Percentiles rank a stretch among this genome's conserved stretches.
Evolutionary conservation across 768 basidiomycete species (phyloP).

Genomic region (Hygrophoropsis aurantiaca): DNA sequence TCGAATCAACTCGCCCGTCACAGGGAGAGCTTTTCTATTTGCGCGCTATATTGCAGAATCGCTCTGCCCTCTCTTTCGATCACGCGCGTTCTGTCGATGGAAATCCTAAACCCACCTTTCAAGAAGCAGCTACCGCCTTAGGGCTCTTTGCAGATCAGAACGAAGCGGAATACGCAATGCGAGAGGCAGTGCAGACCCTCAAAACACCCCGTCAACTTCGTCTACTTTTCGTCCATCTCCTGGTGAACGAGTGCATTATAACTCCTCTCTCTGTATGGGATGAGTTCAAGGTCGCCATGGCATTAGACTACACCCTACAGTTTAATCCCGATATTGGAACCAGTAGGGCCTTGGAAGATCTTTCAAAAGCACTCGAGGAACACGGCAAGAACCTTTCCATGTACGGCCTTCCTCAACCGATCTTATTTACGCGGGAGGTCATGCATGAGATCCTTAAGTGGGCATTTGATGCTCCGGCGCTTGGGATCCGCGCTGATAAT

Average conservation of each 20-base stretch:
- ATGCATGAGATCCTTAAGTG: slow-evolving; percentile 25
- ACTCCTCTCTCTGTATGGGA: slow-evolving; percentile 27
- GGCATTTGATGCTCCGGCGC: slow-evolving; percentile 6
- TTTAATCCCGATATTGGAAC: slow-evolving; percentile 6
- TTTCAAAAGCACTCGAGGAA: slow-evolving; percentile 20
- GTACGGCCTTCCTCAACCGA: slow-evolving; percentile 31
- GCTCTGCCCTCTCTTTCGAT: slow-evolving; percentile 14
- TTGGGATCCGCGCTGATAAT: slow-evolving; percentile 9
- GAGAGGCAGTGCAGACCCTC: slow-evolving; percentile 32
- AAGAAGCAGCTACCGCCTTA: slow-evolving; percentile 21
- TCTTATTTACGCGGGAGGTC: slow-evolving; percentile 17
- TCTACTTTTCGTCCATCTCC: slow-evolving; percentile 37
- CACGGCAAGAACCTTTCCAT: slow-evolving; percentile 22
- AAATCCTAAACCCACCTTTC: slow-evolving; percentile 11
- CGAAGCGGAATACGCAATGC: slow-evolving; percentile 29
- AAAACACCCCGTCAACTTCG: slow-evolving; percentile 37
- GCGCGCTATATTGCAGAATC: slow-evolving; percentile 22
- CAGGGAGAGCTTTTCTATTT: slow-evolving; percentile 37
- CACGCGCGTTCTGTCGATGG: slow-evolving; percentile 22
- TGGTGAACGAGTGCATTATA: slow-evolving; percentile 32
- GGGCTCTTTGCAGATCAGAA: slow-evolving; percentile 23
- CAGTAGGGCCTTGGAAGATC: slow-evolving; percentile 21
- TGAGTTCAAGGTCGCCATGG: slow-evolving; percentile 19
- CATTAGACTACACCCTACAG: slow-evolving; percentile 11
- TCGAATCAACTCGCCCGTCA: slow-evolving; percentile 23